These are phyloP conservation scores for Metschnikowia lochheadii DNA, from an alignment of 805 yeast genomes.

Conservation along the genomic window DNA sequence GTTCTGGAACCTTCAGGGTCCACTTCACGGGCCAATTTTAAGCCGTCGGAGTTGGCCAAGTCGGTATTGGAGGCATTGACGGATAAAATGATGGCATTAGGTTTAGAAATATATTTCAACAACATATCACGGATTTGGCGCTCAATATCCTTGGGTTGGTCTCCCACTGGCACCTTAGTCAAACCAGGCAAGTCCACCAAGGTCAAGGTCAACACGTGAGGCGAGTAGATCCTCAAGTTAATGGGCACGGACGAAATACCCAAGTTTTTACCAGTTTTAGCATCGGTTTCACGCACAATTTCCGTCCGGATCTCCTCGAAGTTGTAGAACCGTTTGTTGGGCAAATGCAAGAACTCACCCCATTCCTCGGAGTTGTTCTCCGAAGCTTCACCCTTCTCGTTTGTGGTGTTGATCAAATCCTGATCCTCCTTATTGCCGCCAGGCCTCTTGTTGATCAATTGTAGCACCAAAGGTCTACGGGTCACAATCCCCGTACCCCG, in stretches of 20 bases:
- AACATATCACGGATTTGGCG: slow-evolving; percentile 90
- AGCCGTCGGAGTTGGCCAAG: slow-evolving; percentile 93
- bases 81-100: slow-evolving; percentile 90
- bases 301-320: slow-evolving; percentile 87
- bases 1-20: slow-evolving; percentile 97
- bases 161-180: slow-evolving; percentile 98
- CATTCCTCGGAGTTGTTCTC: slow-evolving; percentile 83
- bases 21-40: slow-evolving; percentile 94
- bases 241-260: slow-evolving; percentile 93
- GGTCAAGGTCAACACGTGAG: slow-evolving; percentile 89
- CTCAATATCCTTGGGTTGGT: slow-evolving; percentile 97
- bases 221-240: slow-evolving; percentile 87
- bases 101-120: slow-evolving; percentile 88
- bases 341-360: slow-evolving; percentile 96
- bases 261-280: slow-evolving; percentile 71
- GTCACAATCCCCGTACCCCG: slow-evolving; percentile 93
- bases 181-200: slow-evolving; percentile 96
- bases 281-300: slow-evolving; percentile 87
- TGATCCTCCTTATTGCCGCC: slow-evolving; percentile 18
- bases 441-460: slow-evolving; percentile 68
- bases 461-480: slow-evolving; percentile 80
- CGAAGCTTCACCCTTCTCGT: slow-evolving; percentile 45
- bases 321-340: slow-evolving; percentile 81
- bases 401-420: slow-evolving; percentile 41
- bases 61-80: slow-evolving; percentile 88